These are phyloP conservation scores for Jatropha podagrica DNA, from an alignment of 441 rosid genomes.

Conservation along the genomic window DNA sequence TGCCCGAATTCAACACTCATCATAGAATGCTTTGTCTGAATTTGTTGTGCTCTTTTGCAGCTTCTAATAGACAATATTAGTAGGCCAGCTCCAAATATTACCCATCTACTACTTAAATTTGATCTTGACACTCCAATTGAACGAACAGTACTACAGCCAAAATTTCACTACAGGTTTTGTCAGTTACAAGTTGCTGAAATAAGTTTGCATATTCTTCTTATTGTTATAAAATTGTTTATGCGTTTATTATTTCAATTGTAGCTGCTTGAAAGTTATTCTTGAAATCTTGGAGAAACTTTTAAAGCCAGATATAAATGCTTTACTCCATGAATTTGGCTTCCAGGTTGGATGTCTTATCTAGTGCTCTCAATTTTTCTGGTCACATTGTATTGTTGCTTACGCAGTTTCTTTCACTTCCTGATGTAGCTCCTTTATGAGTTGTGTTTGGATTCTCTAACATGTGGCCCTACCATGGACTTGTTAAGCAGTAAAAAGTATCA, in stretches of 20 bases:
- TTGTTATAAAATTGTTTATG: slow-evolving; percentile 13
- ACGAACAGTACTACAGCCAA: slow-evolving; percentile 86
- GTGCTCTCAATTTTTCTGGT: slow-evolving; percentile 7
- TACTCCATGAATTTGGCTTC: slow-evolving; percentile 90
- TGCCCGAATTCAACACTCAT: slow-evolving; percentile 5
- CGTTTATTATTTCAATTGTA: slow-evolving; percentile 34
- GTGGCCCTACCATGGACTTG: slow-evolving; percentile 89
- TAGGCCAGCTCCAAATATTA: slow-evolving; percentile 91
- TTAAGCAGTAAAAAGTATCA: slow-evolving; percentile 79
- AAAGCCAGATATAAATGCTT: slow-evolving; percentile 77
- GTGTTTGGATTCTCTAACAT: slow-evolving; percentile 81
- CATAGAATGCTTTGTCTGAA: slow-evolving; percentile 15
- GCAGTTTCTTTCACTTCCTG: slow-evolving; percentile 16
- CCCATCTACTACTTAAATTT: slow-evolving; percentile 92
- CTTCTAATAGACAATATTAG: slow-evolving; percentile 82
- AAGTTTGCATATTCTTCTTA: slow-evolving; percentile 4
- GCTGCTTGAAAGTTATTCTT: slow-evolving; percentile 96
- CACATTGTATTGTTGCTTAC: not conserved
- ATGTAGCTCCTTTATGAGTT: slow-evolving; percentile 84
- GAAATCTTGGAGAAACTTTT: slow-evolving; percentile 78
- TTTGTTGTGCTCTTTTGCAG: slow-evolving; percentile 39
- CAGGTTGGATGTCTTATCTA: slow-evolving; percentile 55
- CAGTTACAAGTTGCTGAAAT: slow-evolving; percentile 7
- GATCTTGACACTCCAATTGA: slow-evolving; percentile 80
- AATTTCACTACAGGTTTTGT: slow-evolving; percentile 87